phyloP scores from a whole-genome alignment of 805 yeast species.

The Candida jianshihensis region DNA sequence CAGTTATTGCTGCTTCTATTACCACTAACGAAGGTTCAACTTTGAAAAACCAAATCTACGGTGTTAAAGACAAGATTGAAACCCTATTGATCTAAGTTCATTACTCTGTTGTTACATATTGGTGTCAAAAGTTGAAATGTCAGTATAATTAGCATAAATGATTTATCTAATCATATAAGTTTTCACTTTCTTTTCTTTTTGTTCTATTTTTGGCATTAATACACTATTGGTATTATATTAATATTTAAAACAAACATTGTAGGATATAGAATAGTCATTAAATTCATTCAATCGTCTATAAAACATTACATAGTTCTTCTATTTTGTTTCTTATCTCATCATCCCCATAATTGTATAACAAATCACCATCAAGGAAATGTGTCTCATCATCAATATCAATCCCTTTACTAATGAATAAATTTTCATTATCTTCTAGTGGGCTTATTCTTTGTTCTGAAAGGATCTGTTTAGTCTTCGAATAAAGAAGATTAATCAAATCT shows the following conservation, averaged over 20 bases:
- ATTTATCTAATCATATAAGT: too few relatives aligned
- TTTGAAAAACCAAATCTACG: slow-evolving; percentile 93
- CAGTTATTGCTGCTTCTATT: slow-evolving; percentile 97
- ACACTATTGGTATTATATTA: too few relatives aligned
- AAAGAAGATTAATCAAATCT: background rate
- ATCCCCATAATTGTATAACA: slow-evolving; percentile 1
- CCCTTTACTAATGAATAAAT: background rate
- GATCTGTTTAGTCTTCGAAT: background rate
- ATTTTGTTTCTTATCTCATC: slow-evolving; percentile 3
- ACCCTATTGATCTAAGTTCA: slow-evolving; percentile 73
- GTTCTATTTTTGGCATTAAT: background rate
- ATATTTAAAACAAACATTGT: too few relatives aligned
- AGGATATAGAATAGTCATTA: too few relatives aligned
- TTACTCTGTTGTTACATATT: too few relatives aligned
- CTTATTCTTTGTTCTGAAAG: background rate
- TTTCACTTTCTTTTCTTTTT: background rate
- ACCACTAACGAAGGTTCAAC: slow-evolving; percentile 98
- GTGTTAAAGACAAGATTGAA: slow-evolving; percentile 98
- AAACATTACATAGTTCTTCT: background rate
- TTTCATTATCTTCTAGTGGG: background rate
- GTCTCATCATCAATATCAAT: background rate
- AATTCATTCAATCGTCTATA: background rate
- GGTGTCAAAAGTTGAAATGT: too few relatives aligned
- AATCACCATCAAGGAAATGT: background rate
- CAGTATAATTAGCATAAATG: too few relatives aligned